phyloP scores from a whole-genome alignment of 2,329 filamentous ascomycete genomes.

The Fusarium xylarioides region DNA sequence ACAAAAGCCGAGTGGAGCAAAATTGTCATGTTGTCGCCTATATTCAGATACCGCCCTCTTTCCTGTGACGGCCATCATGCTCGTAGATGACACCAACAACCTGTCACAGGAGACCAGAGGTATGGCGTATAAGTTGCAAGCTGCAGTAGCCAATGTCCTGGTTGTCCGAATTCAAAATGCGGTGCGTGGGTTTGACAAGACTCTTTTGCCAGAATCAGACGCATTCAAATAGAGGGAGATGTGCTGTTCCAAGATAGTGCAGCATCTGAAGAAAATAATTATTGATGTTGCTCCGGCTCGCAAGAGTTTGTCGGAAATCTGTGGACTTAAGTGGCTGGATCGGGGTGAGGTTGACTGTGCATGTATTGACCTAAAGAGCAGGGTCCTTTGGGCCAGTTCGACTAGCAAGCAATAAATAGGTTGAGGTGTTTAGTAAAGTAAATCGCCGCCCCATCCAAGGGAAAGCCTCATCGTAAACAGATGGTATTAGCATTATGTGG shows the following conservation, averaged over 20 bases:
- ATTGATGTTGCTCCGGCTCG: accelerated
- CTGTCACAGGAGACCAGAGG: not conserved
- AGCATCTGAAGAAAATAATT: not conserved
- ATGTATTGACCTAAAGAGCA: not conserved
- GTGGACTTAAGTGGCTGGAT: not conserved
- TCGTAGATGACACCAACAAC: too few species aligned
- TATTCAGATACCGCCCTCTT: not conserved
- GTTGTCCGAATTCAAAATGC: not conserved
- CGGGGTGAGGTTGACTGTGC: not conserved
- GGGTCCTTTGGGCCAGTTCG: not conserved
- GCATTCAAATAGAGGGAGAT: too few species aligned
- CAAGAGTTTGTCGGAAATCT: not conserved
- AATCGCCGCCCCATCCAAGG: too few species aligned
- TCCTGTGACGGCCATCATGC: not conserved
- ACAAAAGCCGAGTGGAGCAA: too few species aligned
- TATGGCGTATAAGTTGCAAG: not conserved
- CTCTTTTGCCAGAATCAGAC: too few species aligned
- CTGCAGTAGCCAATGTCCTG: accelerated
- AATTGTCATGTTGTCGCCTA: too few species aligned
- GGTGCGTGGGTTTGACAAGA: not conserved
- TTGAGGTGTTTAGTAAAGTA: not conserved
- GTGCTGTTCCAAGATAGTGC: accelerated
- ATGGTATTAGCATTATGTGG: not conserved
- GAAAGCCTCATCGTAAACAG: not conserved
- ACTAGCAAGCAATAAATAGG: not conserved